Conservation (phyloP, 495 filamentous ascomycete species). For the Friedmanniomyces simplex region DNA sequence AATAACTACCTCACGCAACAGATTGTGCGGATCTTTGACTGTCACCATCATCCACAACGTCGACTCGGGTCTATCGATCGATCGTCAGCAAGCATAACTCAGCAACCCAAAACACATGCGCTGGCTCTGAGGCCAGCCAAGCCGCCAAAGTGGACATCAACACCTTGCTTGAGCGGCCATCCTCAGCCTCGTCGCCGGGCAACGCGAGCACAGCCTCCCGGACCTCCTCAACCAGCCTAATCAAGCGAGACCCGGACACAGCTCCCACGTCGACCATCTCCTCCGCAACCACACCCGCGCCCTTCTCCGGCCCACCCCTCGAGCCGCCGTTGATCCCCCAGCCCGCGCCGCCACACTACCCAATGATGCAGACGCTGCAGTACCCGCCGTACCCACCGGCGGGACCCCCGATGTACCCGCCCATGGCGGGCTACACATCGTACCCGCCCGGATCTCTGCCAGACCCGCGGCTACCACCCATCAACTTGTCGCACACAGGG, state of each 20-base stretch:
- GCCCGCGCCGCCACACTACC: neutral
- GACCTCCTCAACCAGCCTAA: constrained; percentile 11
- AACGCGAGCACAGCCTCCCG: constrained; percentile 16
- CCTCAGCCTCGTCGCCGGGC: constrained; percentile 17
- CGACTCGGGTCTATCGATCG: no score
- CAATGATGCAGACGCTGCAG: constrained; percentile 15
- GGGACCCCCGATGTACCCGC: neutral
- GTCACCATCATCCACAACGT: neutral
- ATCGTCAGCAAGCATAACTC: neutral
- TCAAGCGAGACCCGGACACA: constrained; percentile 1
- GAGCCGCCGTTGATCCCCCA: neutral
- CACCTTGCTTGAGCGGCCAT: constrained; percentile 17
- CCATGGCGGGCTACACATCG: constrained; percentile 2
- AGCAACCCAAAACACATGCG: neutral
- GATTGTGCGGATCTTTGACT: neutral
- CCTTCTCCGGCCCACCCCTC: constrained; percentile 3
- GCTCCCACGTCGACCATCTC: neutral
- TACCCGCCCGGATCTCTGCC: constrained; percentile 2
- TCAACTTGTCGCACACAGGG: neutral
- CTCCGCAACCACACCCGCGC: constrained; percentile 7
- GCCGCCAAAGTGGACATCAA: constrained; percentile 46
- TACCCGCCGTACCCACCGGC: constrained; percentile 8
- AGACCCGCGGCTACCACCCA: constrained; percentile 8
- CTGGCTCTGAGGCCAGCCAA: constrained; percentile 17
- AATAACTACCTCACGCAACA: neutral